Evolutionary conservation across 2,329 filamentous ascomycete species (phyloP).

Genomic region (Trichoderma sp.): DNA sequence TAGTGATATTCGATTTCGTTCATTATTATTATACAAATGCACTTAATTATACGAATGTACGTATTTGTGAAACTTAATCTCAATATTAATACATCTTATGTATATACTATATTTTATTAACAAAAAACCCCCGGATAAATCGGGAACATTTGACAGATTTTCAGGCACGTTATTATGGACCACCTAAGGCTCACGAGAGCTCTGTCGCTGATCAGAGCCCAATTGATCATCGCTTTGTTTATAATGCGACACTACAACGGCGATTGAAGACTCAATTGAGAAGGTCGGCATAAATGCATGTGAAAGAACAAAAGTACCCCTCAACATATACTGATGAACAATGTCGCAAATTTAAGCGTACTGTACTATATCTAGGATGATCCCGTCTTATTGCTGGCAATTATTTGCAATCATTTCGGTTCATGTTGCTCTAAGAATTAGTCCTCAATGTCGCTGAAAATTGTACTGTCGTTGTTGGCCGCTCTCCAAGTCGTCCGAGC

Average conservation of each 20-base stretch:
- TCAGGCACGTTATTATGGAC: neutral
- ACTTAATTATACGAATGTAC: no score
- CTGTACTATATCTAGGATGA: neutral
- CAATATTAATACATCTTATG: no score
- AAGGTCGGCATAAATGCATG: constrained; percentile 1
- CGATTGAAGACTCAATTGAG: constrained; percentile 1
- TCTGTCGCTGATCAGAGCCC: neutral
- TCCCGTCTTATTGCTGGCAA: neutral
- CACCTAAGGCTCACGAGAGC: neutral
- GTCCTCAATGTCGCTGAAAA: constrained; percentile 19
- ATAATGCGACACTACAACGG: neutral
- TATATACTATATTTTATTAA: no score
- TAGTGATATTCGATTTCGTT: no score
- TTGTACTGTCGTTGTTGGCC: constrained; percentile 10
- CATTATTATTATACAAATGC: no score
- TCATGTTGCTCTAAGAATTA: neutral
- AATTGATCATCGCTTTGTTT: neutral
- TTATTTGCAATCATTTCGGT: neutral
- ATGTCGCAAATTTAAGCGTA: neutral
- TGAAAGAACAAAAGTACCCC: neutral
- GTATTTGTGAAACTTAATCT: neutral
- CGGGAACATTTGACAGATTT: neutral
- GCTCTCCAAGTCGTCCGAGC: constrained; percentile 18
- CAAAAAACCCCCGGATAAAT: no score
- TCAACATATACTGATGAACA: neutral